Conservation (phyloP, 2,329 filamentous ascomycete genomes). For the Pseudovirgaria hyperparasitica region DNA sequence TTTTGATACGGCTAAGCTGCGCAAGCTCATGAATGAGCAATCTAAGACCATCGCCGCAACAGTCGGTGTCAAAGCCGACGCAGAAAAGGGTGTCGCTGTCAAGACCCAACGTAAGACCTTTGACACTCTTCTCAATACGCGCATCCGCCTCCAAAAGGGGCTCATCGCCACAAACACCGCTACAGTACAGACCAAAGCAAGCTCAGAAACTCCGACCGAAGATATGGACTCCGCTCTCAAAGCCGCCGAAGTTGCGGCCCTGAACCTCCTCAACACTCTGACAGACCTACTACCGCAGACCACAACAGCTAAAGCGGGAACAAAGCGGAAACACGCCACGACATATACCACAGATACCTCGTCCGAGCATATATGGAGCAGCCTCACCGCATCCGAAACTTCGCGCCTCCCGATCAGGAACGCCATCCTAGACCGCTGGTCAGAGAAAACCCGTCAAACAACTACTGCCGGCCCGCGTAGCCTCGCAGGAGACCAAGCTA, state of each 20-base stretch:
- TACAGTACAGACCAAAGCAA: constrained; percentile 19
- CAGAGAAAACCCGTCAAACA: constrained; percentile 57
- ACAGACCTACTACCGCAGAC: constrained; percentile 55
- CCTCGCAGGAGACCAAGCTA: constrained; percentile 43
- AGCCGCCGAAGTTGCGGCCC: constrained; percentile 74
- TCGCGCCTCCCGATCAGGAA: constrained; percentile 49
- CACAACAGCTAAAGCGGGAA: constrained; percentile 36
- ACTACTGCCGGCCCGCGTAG: constrained; percentile 40
- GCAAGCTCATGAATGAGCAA: constrained; percentile 54
- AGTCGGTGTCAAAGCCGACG: constrained; percentile 60
- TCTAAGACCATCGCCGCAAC: constrained; percentile 49
- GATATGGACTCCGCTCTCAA: constrained; percentile 40
- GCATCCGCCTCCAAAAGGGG: constrained; percentile 88
- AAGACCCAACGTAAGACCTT: constrained; percentile 77
- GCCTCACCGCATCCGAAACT: constrained; percentile 54
- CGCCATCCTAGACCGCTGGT: constrained; percentile 79
- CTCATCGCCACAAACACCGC: constrained; percentile 72
- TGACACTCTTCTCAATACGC: constrained; percentile 75
- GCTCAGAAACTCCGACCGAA: constrained; percentile 22
- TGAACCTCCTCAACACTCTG: constrained; percentile 74
- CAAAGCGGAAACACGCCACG: constrained; percentile 44
- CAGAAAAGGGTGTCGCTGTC: constrained; percentile 74
- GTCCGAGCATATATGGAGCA: constrained; percentile 57
- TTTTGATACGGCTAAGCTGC: constrained; percentile 43
- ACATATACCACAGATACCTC: constrained; percentile 42